Conservation (phyloP, 2,329 filamentous ascomycete genomes). For the Fusarium abutilonis region DNA sequence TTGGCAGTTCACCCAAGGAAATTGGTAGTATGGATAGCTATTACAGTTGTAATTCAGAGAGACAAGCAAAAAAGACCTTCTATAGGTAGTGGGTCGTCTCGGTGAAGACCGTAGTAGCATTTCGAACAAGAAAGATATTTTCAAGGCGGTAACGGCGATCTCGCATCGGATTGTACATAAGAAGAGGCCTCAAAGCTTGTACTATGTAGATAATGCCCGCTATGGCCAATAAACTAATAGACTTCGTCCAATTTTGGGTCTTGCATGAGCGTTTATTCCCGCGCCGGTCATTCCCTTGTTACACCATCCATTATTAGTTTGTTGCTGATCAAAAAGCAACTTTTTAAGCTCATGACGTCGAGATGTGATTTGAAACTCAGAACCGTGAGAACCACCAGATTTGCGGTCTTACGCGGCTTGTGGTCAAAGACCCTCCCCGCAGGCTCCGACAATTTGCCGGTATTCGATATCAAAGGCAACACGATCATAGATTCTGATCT, state of each 20-base stretch:
- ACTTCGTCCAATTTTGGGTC: slow-evolving; percentile 36
- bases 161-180: slow-evolving; percentile 12
- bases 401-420: slow-evolving; percentile 25
- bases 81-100: background rate
- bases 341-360: slow-evolving; percentile 38
- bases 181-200: slow-evolving; percentile 24
- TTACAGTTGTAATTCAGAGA: slow-evolving; percentile 1
- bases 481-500: slow-evolving; percentile 12
- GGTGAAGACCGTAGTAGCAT: slow-evolving; percentile 7
- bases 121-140: background rate
- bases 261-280: slow-evolving; percentile 38
- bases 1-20: slow-evolving; percentile 5
- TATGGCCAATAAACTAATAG: slow-evolving; percentile 19
- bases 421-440: slow-evolving; percentile 20
- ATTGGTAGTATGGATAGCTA: slow-evolving; percentile 21
- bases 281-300: slow-evolving; percentile 32
- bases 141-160: slow-evolving; percentile 26
- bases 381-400: slow-evolving; percentile 39
- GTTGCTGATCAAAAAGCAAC: slow-evolving; percentile 35
- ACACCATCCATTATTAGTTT: slow-evolving; percentile 33
- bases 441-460: background rate
- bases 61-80: background rate
- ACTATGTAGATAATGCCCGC: slow-evolving; percentile 2
- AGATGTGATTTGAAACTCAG: slow-evolving; percentile 37
- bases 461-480: background rate